phyloP scores from a whole-genome alignment of 2,329 filamentous ascomycete species.

The Chrysoporthe puriensis region DNA sequence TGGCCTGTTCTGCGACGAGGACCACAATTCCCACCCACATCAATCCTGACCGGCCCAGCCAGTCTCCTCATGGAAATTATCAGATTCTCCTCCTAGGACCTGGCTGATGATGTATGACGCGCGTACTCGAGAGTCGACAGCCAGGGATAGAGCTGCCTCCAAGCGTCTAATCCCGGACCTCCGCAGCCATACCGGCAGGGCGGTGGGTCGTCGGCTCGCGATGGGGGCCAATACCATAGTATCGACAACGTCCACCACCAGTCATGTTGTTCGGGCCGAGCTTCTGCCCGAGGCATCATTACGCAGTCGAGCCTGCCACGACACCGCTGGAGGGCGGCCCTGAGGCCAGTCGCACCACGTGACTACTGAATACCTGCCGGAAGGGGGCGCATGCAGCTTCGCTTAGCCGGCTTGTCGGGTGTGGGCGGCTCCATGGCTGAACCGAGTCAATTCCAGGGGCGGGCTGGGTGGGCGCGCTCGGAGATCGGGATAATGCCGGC shows the following conservation, averaged over 20 bases:
- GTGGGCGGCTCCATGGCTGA: too few relatives aligned
- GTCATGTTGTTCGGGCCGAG: too few relatives aligned
- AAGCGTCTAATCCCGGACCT: not conserved
- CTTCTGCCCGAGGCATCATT: too few relatives aligned
- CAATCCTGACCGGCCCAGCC: not conserved
- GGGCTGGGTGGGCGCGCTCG: not conserved
- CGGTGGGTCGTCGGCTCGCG: not conserved
- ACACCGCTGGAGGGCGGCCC: too few relatives aligned
- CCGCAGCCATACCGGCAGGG: not conserved
- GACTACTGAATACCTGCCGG: too few relatives aligned
- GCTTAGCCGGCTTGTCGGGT: too few relatives aligned
- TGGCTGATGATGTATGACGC: not conserved
- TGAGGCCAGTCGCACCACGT: too few relatives aligned
- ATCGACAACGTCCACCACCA: too few relatives aligned
- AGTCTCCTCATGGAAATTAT: conserved; percentile 6
- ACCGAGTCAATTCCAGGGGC: too few relatives aligned
- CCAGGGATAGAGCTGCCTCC: not conserved
- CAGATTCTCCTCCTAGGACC: not conserved
- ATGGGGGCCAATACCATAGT: too few relatives aligned
- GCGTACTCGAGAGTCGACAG: not conserved
- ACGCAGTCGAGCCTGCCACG: too few relatives aligned
- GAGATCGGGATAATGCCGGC: not conserved
- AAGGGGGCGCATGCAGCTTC: too few relatives aligned
- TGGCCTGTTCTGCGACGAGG: not conserved
- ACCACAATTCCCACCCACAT: not conserved